Base-by-base conservation (phyloP, 2,329 filamentous ascomycete species). In the Fusarium scirpi region DNA sequence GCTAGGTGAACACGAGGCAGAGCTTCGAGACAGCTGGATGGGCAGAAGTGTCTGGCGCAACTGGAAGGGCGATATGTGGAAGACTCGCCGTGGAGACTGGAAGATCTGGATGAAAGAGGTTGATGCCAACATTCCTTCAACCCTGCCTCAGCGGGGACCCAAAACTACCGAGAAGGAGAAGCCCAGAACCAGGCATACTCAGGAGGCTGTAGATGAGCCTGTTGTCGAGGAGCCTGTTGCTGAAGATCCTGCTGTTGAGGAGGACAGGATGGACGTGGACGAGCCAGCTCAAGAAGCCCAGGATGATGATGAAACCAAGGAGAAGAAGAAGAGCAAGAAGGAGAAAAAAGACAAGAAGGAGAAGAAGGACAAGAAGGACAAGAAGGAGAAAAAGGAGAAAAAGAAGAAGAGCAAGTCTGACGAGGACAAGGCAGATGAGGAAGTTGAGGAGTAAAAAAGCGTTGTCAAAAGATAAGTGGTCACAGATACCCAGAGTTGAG, bases 61-160 rank as follows among this genome's bases (percentile, higher is more conserved):
- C 40, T 89, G 87, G 87, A 85, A 84, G 76, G 87, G 86, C 15
- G 87, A 89, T 65, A 75, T 85, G 76, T 89, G 86, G 86, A 85
- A 84, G 74, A 84, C 84, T 49, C 79, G 84, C 44, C 78, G 83
- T 51, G 77, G 80, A 18, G 87, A 89, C 51, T 90, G 87, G 87
- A 85, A 87, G 66, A 74, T 80, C 5, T 89, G 86, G 85, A 84
- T 84, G 64, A 88, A 86, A 78, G 86, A 87, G 69, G 80, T 83
- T 20, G 76, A 76, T 43, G 70, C 68, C 22, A 62, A 60, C 11
- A 56, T 73, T 49, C 65, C 75, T 22, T 64, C 46, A n/a, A 73
- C 63, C 27, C 57, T 68, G 32, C 66, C 69, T 3, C 64, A 65
- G 15, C 70, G 62, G 16, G 68, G 62, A 22, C 43, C 65, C 27